Evolutionary conservation across 257 asterid species (phyloP).

Genomic region (Lantana camara): DNA sequence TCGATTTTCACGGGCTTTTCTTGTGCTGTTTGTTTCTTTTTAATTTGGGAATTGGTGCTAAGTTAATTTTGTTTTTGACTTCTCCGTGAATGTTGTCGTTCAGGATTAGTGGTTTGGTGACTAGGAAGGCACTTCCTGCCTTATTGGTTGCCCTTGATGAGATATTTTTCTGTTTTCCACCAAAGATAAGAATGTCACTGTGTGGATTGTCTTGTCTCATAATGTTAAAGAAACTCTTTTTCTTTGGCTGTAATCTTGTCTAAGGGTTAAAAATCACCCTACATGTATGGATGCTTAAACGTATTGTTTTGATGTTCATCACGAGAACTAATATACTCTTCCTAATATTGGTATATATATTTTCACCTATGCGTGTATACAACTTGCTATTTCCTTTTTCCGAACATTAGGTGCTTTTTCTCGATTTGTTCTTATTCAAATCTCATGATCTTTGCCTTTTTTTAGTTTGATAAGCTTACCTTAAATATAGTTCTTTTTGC

Average conservation of each 20-base stretch:
- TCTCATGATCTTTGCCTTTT: neutral
- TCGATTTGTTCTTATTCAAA: neutral
- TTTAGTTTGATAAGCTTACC: neutral
- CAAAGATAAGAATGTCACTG: neutral
- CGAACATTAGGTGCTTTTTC: neutral
- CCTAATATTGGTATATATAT: neutral
- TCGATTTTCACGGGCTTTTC: neutral
- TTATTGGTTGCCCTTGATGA: slow-evolving; percentile 2
- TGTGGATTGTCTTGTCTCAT: slow-evolving; percentile 12
- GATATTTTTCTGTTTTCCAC: slow-evolving; percentile 1
- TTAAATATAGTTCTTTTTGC: neutral
- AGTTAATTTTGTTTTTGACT: slow-evolving; percentile 16
- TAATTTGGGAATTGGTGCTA: neutral
- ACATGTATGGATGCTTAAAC: neutral
- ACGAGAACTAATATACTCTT: too few species aligned
- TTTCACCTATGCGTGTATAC: neutral
- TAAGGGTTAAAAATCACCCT: neutral
- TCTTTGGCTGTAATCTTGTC: neutral
- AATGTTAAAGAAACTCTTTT: neutral
- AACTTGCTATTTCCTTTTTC: too few species aligned
- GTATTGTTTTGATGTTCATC: neutral
- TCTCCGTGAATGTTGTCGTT: slow-evolving; percentile 1
- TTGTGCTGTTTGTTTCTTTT: neutral
- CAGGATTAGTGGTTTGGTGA: slow-evolving; percentile 3
- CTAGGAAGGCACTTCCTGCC: neutral